Evolutionary conservation across 2,329 filamentous ascomycete genomes (phyloP), one percentile per base, ranked within the genome.

Genomic region (Rhexocercosporidium sp.): DNA sequence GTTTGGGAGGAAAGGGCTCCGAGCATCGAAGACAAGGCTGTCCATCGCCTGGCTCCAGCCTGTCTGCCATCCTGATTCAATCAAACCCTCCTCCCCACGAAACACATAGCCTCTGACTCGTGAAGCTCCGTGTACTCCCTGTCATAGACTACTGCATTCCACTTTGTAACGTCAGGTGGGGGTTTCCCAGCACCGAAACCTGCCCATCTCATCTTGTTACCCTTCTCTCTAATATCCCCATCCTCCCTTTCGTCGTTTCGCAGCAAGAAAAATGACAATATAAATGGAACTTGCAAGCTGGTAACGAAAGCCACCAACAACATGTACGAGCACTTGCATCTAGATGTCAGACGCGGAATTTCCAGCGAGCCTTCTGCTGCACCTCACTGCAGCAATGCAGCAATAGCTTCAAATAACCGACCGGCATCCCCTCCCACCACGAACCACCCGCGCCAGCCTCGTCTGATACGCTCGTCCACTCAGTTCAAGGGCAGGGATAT

Each of bases 21-120:
- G n/a, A n/a, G n/a, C n/a, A n/a, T n/a, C n/a, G n/a, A n/a, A n/a
- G n/a, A n/a, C n/a, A n/a, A n/a, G n/a, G n/a, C n/a, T n/a, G n/a
- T n/a, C n/a, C n/a, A n/a, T n/a, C n/a, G n/a, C n/a, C n/a, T n/a
- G n/a, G n/a, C n/a, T n/a, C n/a, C n/a, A n/a, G n/a, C n/a, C n/a
- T n/a, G n/a, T n/a, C n/a, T n/a, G n/a, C 14, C 44, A n/a, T 47
- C n/a, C 3, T 20, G 4, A 47, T 47, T 47, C 31, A 37, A 22
- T n/a, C n/a, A 41, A 39, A 37, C 11, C 16, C 14, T 44, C 12
- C 37, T 60, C 57, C 57, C 22, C 39, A 29, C 22, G 57, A 44
- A 60, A 60, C 57, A 20, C 22, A n/a, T 18, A 29, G 22, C 41
- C 25, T n/a, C 57, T 60, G 57, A 60, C 57, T 60, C 57, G 57